Conservation (phyloP, 495 filamentous ascomycete genomes). For the Aspergillus nidulans region DNA sequence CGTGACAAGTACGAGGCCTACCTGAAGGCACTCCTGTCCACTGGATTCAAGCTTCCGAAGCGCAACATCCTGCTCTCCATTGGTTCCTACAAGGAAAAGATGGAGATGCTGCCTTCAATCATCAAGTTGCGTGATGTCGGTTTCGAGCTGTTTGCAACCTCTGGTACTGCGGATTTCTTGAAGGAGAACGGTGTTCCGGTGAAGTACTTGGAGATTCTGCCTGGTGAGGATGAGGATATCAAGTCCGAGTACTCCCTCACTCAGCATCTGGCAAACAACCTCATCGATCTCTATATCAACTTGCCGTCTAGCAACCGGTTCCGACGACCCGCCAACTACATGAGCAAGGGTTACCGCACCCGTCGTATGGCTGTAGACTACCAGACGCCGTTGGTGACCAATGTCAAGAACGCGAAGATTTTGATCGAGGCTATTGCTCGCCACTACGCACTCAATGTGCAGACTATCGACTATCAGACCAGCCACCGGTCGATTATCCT, state of each 20-base stretch:
- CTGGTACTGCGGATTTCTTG: slow-evolving; percentile 93
- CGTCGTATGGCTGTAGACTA: slow-evolving; percentile 98
- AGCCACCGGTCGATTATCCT: slow-evolving; percentile 73
- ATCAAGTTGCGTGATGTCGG: slow-evolving; percentile 81
- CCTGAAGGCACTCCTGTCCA: slow-evolving; percentile 89
- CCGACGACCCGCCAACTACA: slow-evolving; percentile 92
- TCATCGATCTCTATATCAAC: slow-evolving; percentile 98
- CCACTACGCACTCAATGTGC: slow-evolving; percentile 76
- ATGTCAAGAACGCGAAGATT: slow-evolving; percentile 98
- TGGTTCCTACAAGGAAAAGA: slow-evolving; percentile 94
- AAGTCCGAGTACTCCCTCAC: slow-evolving; percentile 95
- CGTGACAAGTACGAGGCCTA: slow-evolving; percentile 96
- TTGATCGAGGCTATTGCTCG: slow-evolving; percentile 90
- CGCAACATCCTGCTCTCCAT: slow-evolving; percentile 94
- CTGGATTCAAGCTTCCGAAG: slow-evolving; percentile 94
- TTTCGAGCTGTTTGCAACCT: slow-evolving; percentile 92
- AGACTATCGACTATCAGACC: slow-evolving; percentile 82
- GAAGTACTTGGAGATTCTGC: slow-evolving; percentile 84
- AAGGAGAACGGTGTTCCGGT: slow-evolving; percentile 86
- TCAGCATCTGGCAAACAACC: slow-evolving; percentile 91
- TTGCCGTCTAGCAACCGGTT: slow-evolving; percentile 96
- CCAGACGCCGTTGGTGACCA: slow-evolving; percentile 93
- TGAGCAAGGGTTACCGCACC: slow-evolving; percentile 94
- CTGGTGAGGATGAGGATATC: slow-evolving; percentile 65
- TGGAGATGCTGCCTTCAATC: slow-evolving; percentile 93